These are phyloP conservation scores for Lyophyllum semitale DNA, from an alignment of 768 basidiomycete species.

Conservation along the genomic window DNA sequence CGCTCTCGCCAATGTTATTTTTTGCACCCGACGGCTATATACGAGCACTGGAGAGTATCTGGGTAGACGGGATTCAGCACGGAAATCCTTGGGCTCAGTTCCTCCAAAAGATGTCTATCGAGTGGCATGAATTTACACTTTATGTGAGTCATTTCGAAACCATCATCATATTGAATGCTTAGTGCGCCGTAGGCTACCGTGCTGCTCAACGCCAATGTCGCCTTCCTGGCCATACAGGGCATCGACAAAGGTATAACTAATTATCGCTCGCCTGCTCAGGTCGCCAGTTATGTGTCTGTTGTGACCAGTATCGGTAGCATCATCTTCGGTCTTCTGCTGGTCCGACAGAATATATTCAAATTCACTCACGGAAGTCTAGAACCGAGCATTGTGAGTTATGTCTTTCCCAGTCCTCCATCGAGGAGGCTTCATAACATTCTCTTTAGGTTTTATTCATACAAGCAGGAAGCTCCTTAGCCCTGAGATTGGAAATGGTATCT, in stretches of 20 bases:
- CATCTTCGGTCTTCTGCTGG: slow-evolving; percentile 46
- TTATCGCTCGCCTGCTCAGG: slow-evolving; percentile 42
- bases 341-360: slow-evolving; percentile 47
- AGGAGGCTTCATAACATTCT: too few relatives aligned
- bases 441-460: slow-evolving; percentile 8
- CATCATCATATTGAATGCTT: neutral
- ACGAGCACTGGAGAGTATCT: slow-evolving; percentile 45
- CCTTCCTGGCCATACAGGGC: slow-evolving; percentile 57
- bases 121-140: slow-evolving; percentile 56
- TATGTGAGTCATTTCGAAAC: slow-evolving; percentile 35
- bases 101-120: slow-evolving; percentile 42
- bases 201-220: slow-evolving; percentile 59
- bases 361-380: too few relatives aligned
- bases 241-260: slow-evolving; percentile 28
- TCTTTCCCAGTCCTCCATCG: neutral
- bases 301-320: slow-evolving; percentile 49
- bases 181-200: slow-evolving; percentile 49
- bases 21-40: slow-evolving; percentile 50
- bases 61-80: slow-evolving; percentile 46
- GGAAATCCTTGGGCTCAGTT: slow-evolving; percentile 44
- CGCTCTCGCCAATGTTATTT: slow-evolving; percentile 47
- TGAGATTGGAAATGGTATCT: slow-evolving; percentile 23
- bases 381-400: slow-evolving; percentile 41
- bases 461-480: slow-evolving; percentile 4
- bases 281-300: slow-evolving; percentile 52